These are phyloP conservation scores for Trametes polyzona DNA, from an alignment of 1,284 basidiomycete species.

Conservation along the genomic window DNA sequence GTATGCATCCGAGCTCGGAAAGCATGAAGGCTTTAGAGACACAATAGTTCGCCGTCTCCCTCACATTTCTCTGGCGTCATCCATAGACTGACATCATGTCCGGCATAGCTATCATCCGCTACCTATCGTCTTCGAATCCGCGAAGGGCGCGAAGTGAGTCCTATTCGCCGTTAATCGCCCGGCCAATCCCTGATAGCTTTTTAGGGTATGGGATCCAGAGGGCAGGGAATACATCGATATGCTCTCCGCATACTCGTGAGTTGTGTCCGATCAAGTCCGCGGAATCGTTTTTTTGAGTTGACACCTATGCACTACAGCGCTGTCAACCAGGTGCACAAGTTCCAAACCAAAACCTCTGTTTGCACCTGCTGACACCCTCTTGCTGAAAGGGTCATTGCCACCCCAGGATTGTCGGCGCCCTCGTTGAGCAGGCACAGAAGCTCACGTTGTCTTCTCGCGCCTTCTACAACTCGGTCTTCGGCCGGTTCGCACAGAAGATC, in stretches of 20 bases:
- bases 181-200: slow-evolving; percentile 3
- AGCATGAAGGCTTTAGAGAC: slow-evolving; percentile 16
- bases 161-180: slow-evolving; percentile 37
- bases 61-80: slow-evolving; percentile 29
- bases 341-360: neutral
- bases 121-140: slow-evolving; percentile 92
- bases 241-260: slow-evolving; percentile 96
- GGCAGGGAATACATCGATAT: slow-evolving; percentile 94
- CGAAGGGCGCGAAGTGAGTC: slow-evolving; percentile 84
- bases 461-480: slow-evolving; percentile 95
- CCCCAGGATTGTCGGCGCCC: slow-evolving; percentile 82
- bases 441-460: slow-evolving; percentile 95
- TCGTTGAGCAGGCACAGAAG: slow-evolving; percentile 86
- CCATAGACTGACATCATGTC: slow-evolving; percentile 35
- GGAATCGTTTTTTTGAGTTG: neutral
- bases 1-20: slow-evolving; percentile 16
- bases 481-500: slow-evolving; percentile 86
- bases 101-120: slow-evolving; percentile 91
- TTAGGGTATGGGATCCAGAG: slow-evolving; percentile 95
- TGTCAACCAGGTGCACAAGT: slow-evolving; percentile 74
- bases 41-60: slow-evolving; percentile 30
- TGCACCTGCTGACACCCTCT: neutral
- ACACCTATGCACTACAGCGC: slow-evolving; percentile 52
- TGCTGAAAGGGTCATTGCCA: slow-evolving; percentile 89
- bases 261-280: slow-evolving; percentile 27